These are phyloP conservation scores for Trichoderma sp. DNA, from an alignment of 2,329 filamentous ascomycete species.

Conservation along the genomic window DNA sequence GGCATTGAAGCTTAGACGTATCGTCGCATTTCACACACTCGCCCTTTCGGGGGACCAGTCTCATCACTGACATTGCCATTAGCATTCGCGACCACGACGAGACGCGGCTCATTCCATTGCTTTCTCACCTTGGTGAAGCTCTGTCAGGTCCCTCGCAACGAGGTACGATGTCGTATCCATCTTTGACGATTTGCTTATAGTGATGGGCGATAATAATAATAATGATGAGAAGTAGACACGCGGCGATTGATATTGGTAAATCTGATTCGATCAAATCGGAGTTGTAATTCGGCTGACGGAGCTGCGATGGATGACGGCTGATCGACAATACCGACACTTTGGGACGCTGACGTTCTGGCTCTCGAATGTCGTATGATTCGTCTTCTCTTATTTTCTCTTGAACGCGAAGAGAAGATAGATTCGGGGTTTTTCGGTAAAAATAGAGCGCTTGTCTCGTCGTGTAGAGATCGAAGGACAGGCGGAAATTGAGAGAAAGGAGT, in stretches of 20 bases:
- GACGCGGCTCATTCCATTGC: not conserved
- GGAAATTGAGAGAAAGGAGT: slow-evolving; percentile 39
- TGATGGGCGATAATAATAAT: not conserved
- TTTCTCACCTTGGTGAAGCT: slow-evolving; percentile 32
- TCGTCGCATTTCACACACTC: slow-evolving; percentile 47
- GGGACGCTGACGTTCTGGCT: not conserved
- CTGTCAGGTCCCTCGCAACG: slow-evolving; percentile 30
- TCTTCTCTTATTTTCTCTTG: not conserved
- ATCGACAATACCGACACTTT: not conserved
- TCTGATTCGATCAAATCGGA: not conserved
- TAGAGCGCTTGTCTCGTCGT: not conserved
- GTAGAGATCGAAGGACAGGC: slow-evolving; percentile 10
- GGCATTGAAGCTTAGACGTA: slow-evolving; percentile 42
- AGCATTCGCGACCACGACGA: not conserved
- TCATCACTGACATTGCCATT: slow-evolving; percentile 25
- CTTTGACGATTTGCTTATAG: not conserved
- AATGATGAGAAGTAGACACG: not conserved
- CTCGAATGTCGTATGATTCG: not conserved
- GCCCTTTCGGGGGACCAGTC: slow-evolving; percentile 40
- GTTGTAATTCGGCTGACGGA: not conserved
- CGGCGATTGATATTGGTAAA: not conserved
- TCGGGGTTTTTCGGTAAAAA: not conserved
- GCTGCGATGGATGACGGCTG: not conserved
- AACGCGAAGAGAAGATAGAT: not conserved
- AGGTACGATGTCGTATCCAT: slow-evolving; percentile 13